Evolutionary conservation across 2,329 filamentous ascomycete genomes (phyloP).

Genomic region (Colletotrichum liaoningense): DNA sequence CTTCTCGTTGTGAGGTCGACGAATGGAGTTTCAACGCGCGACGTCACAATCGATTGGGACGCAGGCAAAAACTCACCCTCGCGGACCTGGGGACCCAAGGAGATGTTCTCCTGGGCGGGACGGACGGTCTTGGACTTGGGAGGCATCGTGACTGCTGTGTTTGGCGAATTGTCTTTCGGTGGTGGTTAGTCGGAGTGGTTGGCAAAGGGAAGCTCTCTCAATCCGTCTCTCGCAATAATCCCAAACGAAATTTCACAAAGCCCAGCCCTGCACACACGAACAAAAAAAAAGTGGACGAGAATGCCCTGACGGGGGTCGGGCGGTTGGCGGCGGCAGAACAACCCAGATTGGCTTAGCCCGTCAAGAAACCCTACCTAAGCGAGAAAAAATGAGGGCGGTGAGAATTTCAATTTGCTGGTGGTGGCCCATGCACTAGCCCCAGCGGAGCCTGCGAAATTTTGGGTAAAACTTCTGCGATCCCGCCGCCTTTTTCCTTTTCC

Average conservation of each 20-base stretch:
- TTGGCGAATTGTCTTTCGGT: slow-evolving; percentile 43
- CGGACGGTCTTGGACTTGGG: slow-evolving; percentile 88
- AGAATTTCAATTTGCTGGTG: slow-evolving; percentile 5
- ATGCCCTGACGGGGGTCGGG: slow-evolving; percentile 20
- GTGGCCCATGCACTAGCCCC: slow-evolving; percentile 9
- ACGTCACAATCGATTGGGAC: slow-evolving; percentile 47
- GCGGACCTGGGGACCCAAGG: slow-evolving; percentile 94
- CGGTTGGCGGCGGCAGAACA: slow-evolving; percentile 15
- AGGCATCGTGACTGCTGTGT: slow-evolving; percentile 72
- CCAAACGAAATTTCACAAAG: slow-evolving; percentile 30
- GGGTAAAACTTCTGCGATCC: slow-evolving; percentile 20
- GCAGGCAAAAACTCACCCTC: slow-evolving; percentile 74
- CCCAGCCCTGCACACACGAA: not conserved
- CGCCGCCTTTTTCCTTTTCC: not conserved
- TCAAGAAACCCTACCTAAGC: slow-evolving; percentile 31
- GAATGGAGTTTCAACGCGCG: slow-evolving; percentile 65
- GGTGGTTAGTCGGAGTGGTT: slow-evolving; percentile 38
- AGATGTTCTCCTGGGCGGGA: slow-evolving; percentile 96
- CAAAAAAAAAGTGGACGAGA: slow-evolving; percentile 23
- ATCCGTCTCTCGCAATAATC: not conserved
- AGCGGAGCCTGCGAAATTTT: slow-evolving; percentile 14
- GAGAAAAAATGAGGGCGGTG: slow-evolving; percentile 11
- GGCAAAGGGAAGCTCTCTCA: slow-evolving; percentile 16
- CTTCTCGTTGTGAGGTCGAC: slow-evolving; percentile 76
- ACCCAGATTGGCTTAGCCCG: not conserved